Percentiles rank a stretch among this genome's conserved stretches.
Evolutionary conservation across 192 early-diverging fungal species (phyloP).

Genomic region (Podila verticillata): DNA sequence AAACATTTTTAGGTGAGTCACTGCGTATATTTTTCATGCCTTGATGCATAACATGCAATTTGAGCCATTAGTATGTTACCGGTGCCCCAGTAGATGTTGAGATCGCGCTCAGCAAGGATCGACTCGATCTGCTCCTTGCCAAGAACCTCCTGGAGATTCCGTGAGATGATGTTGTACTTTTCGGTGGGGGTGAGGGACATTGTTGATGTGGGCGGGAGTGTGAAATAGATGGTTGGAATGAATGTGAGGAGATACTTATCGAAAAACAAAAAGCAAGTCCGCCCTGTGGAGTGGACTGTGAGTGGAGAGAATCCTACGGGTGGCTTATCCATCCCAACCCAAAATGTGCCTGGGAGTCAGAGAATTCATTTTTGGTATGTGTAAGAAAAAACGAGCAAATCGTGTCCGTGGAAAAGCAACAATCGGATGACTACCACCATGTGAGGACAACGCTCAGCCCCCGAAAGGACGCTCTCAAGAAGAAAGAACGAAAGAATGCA

Average conservation of each 20-base stretch:
- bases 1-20: background rate
- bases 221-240: background rate
- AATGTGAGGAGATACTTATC: background rate
- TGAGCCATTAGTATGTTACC: constrained; percentile 20
- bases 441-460: too few species aligned
- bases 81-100: constrained; percentile 98
- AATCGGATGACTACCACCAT: too few species aligned
- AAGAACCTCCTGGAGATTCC: constrained; percentile 94
- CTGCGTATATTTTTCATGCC: background rate
- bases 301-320: too few species aligned
- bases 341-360: too few species aligned
- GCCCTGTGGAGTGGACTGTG: too few species aligned
- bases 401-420: too few species aligned
- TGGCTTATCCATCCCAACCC: too few species aligned
- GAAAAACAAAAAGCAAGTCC: too few species aligned
- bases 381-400: too few species aligned
- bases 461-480: background rate
- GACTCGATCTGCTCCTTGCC: constrained; percentile 89
- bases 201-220: background rate
- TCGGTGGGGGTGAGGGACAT: constrained; percentile 63
- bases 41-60: background rate
- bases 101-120: constrained; percentile 86
- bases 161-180: constrained; percentile 87
- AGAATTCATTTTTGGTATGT: too few species aligned
- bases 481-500: background rate